These are phyloP conservation scores for Phytophthora colocasiae DNA, from an alignment of 352 stramenopile genomes.

Conservation along the genomic window DNA sequence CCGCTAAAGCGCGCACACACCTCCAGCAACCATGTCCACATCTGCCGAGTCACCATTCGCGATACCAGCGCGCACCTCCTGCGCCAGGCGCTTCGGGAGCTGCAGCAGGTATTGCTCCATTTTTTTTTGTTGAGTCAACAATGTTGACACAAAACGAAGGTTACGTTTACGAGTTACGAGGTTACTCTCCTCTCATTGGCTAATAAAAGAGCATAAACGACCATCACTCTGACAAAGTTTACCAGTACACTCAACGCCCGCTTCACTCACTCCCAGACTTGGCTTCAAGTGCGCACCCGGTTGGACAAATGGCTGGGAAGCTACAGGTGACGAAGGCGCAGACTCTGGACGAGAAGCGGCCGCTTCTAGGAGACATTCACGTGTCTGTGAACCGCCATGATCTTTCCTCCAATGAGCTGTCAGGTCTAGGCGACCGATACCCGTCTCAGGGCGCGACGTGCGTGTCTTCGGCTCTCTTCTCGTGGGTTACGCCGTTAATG, in stretches of 20 bases:
- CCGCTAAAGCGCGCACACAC: constrained; percentile 35
- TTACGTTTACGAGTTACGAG: not conserved
- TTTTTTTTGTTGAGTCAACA: not conserved
- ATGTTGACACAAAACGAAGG: not conserved
- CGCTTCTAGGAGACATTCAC: constrained; percentile 35
- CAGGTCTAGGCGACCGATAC: constrained; percentile 57
- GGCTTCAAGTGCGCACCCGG: constrained; percentile 17
- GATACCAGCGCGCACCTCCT: constrained; percentile 75
- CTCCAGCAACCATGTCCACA: constrained; percentile 81
- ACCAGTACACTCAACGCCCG: not conserved
- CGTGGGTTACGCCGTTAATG: constrained; percentile 83
- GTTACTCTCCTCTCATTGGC: constrained; percentile 3
- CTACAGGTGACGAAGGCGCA: constrained; percentile 30
- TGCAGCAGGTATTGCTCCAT: constrained; percentile 92
- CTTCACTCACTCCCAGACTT: no score
- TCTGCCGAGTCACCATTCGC: constrained; percentile 62
- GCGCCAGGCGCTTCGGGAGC: constrained; percentile 81
- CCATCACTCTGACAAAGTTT: constrained; percentile 20
- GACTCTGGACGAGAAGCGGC: constrained; percentile 31
- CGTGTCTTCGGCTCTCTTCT: constrained; percentile 68
- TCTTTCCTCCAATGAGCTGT: constrained; percentile 1
- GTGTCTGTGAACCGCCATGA: constrained; percentile 28
- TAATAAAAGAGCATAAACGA: constrained; percentile 10
- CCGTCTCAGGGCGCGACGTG: constrained; percentile 65
- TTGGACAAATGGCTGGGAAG: constrained; percentile 27